Evolutionary conservation across 352 stramenopile species (phyloP).

Genomic region (Phytopythium delawarense): DNA sequence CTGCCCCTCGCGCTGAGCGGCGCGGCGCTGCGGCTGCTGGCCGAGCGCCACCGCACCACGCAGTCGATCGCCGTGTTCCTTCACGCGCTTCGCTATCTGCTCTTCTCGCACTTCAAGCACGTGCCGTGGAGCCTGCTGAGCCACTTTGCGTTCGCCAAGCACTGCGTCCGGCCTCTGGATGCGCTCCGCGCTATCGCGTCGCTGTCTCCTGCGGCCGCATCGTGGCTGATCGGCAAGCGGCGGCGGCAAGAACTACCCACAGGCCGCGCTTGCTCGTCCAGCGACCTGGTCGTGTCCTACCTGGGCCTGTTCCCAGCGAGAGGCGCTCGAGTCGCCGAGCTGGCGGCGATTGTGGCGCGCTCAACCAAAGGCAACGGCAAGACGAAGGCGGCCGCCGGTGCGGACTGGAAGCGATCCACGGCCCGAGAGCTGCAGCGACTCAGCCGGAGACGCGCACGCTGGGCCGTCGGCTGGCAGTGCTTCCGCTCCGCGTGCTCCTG

Average conservation of each 20-base stretch:
- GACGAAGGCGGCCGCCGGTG: not conserved
- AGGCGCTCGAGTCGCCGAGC: not conserved
- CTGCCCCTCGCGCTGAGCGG: conserved; percentile 53
- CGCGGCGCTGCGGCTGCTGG: conserved; percentile 41
- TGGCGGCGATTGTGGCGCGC: not conserved
- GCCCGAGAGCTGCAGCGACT: conserved; percentile 28
- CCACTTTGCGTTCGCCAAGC: conserved; percentile 27
- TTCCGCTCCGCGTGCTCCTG: conserved; percentile 55
- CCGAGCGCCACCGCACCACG: conserved; percentile 41
- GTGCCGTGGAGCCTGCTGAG: conserved; percentile 62
- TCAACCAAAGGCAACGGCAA: not conserved
- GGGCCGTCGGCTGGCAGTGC: conserved; percentile 62
- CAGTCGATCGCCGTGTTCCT: conserved; percentile 66
- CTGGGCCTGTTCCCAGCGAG: not conserved
- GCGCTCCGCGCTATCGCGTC: not conserved
- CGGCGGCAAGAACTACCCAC: not conserved
- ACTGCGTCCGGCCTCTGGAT: conserved; percentile 20
- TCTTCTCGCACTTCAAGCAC: conserved; percentile 56
- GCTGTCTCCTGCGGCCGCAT: not conserved
- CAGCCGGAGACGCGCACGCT: conserved; percentile 22
- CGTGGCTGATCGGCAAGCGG: not conserved
- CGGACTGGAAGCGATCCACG: conserved; percentile 28
- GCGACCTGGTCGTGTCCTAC: not conserved
- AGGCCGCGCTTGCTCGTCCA: not conserved
- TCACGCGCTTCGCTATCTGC: conserved; percentile 52